A percentile compares a stretch with the other conserved stretches of the same genome.
phyloP scores from a whole-genome alignment of 2,329 filamentous ascomycete species.

The Colletotrichum sp. region DNA sequence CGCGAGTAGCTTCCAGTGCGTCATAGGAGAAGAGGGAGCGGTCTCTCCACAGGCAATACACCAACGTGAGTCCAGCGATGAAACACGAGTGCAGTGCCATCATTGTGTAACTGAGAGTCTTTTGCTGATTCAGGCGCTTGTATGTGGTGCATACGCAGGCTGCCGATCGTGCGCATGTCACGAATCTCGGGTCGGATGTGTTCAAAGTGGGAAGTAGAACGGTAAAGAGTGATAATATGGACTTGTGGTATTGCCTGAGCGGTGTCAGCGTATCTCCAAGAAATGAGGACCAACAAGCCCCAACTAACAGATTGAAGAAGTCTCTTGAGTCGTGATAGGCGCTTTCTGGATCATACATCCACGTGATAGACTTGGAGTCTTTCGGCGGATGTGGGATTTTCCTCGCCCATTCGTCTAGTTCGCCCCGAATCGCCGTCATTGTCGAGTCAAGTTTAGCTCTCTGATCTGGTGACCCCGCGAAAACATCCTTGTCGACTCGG shows the following conservation, averaged over 20 bases:
- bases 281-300: too few relatives aligned
- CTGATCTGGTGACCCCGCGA: background rate
- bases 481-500: constrained; percentile 27
- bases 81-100: constrained; percentile 34
- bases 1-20: constrained; percentile 29
- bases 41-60: constrained; percentile 33
- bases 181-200: constrained; percentile 26
- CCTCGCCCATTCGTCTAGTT: constrained; percentile 26
- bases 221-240: constrained; percentile 26
- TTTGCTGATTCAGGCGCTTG: constrained; percentile 32
- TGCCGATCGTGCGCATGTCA: constrained; percentile 24
- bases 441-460: constrained; percentile 20
- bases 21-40: constrained; percentile 26
- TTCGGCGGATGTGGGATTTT: constrained; percentile 26
- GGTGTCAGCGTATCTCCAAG: background rate
- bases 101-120: constrained; percentile 33
- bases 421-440: constrained; percentile 21
- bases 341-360: constrained; percentile 33
- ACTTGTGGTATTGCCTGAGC: constrained; percentile 27
- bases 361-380: constrained; percentile 24
- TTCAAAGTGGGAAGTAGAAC: constrained; percentile 26
- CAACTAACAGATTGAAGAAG: constrained; percentile 27
- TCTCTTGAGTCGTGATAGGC: constrained; percentile 28
- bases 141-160: constrained; percentile 31
- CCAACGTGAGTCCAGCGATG: constrained; percentile 30